Evolutionary conservation across 202 grass and related monocot species (phyloP), one percentile per base, ranked within the genome.

Genomic region (Sporobolus alterniflorus): DNA sequence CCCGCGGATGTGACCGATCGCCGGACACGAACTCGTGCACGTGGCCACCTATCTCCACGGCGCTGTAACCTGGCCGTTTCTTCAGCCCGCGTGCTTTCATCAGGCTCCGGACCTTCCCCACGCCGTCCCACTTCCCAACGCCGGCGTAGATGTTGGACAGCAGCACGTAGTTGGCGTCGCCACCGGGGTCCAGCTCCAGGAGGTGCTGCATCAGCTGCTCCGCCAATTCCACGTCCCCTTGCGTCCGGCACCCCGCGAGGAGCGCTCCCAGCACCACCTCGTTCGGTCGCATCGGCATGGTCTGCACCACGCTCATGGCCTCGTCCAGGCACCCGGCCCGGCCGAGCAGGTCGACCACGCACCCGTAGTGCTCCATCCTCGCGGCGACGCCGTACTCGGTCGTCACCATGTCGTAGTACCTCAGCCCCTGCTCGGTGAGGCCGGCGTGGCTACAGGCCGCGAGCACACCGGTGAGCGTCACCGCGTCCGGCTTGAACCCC

Each of bases 111-210:
- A 91, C 77, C 54, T 87, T 88, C 43, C 72, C 79, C 2, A 76
- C 89, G 40, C 84, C 88, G 36, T 81, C 87, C 88, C 90, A 92
- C 69, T 78, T 93, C 3, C 88, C 83, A 0, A 62, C 72, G 47
- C 85, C 85, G 0, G 88, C 89, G 31, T 92, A 95, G 70, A 95
- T 88, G 75, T 95, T 92, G 15, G 89, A 88, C 72, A 94, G 69
- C 65, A 94, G 32, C 54, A 92, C 92, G 21, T 92, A 94, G 39
- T 87, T 91, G 11, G 89, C 85, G 29, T 89, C 89, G 8, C 86
- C 90, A 2, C 60, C 39, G 1, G 87, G 87, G 43, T 95, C 93
- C 42, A 90, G 78, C 56, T 89, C 75, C 7, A 88, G 85, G 26
- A 95, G 83, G 64, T 74, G 21, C 64, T 88, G 86, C 87, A 87